Conservation (phyloP, 306 rosid genomes). For the Adenanthera pavonina region DNA sequence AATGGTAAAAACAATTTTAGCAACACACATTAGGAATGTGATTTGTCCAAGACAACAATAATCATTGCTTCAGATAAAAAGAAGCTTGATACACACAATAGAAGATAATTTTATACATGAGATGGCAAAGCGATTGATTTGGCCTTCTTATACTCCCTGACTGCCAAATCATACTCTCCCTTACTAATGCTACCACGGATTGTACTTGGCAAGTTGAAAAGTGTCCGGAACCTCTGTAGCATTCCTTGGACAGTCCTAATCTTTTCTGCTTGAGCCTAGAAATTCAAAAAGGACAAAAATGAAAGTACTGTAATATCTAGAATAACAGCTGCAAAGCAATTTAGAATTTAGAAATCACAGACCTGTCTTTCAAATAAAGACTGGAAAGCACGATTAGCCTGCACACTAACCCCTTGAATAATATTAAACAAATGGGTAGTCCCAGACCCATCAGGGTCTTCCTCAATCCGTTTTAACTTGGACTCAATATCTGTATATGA, state of each 20-base stretch:
- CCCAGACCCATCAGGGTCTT: conserved; percentile 98
- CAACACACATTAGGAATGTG: not conserved
- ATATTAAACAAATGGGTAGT: conserved; percentile 85
- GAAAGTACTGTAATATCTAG: conserved; percentile 41
- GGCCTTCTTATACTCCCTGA: conserved; percentile 99
- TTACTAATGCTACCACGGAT: conserved; percentile 94
- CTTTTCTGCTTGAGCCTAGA: conserved; percentile 98
- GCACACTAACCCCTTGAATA: conserved; percentile 80
- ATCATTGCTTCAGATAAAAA: not conserved
- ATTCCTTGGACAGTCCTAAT: conserved; percentile 98
- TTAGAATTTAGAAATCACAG: conserved; percentile 42
- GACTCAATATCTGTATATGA: conserved; percentile 84
- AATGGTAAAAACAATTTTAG: not conserved
- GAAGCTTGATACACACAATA: not conserved
- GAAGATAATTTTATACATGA: conserved; percentile 64
- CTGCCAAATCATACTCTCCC: conserved; percentile 99
- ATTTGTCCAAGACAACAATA: not conserved
- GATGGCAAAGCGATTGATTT: conserved; percentile 95
- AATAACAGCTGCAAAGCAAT: conserved; percentile 37
- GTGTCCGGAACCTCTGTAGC: conserved; percentile 96
- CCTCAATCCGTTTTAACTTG: conserved; percentile 89
- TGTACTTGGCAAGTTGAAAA: conserved; percentile 94
- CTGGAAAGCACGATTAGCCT: conserved; percentile 95
- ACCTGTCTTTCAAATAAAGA: conserved; percentile 98
- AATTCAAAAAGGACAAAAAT: conserved; percentile 36